phyloP scores from a whole-genome alignment of 106 monocot species.

The Chionographis japonica region DNA sequence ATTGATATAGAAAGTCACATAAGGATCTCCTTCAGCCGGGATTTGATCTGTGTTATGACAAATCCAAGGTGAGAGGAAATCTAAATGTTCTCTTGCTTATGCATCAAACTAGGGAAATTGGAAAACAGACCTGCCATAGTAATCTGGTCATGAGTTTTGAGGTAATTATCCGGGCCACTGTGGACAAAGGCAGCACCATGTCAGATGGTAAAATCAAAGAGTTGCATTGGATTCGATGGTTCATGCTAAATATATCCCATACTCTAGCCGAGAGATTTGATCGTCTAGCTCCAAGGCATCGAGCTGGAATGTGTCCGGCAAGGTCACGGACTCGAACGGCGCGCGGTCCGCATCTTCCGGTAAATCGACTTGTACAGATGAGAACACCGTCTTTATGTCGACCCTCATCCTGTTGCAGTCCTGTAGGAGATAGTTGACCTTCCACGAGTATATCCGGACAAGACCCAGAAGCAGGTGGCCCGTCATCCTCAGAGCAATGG shows the following conservation, averaged over 20 bases:
- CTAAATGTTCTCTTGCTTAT: background rate
- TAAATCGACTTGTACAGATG: slow-evolving; percentile 47
- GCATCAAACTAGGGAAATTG: background rate
- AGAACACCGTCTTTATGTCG: slow-evolving; percentile 39
- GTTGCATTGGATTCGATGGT: background rate
- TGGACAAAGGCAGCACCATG: background rate
- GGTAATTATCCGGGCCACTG: slow-evolving; percentile 60
- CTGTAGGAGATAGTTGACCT: slow-evolving; percentile 74
- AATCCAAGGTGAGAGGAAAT: background rate
- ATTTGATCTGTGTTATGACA: slow-evolving; percentile 31
- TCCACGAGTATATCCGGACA: slow-evolving; percentile 81
- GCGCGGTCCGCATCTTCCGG: slow-evolving; percentile 57
- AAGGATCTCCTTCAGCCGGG: slow-evolving; percentile 32
- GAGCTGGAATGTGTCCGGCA: slow-evolving; percentile 75
- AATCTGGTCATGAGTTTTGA: slow-evolving; percentile 55
- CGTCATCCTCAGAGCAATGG: slow-evolving; percentile 84
- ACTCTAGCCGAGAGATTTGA: slow-evolving; percentile 24
- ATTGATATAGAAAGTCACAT: slow-evolving; percentile 29
- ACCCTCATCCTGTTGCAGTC: slow-evolving; percentile 59
- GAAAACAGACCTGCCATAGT: slow-evolving; percentile 49
- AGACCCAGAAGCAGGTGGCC: slow-evolving; percentile 83
- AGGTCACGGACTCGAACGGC: slow-evolving; percentile 59
- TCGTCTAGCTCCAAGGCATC: slow-evolving; percentile 68
- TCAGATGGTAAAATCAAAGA: background rate
- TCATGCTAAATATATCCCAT: slow-evolving; percentile 8